Conservation (phyloP, 108 stramenopile species). For the Cyclotella baltica region DNA sequence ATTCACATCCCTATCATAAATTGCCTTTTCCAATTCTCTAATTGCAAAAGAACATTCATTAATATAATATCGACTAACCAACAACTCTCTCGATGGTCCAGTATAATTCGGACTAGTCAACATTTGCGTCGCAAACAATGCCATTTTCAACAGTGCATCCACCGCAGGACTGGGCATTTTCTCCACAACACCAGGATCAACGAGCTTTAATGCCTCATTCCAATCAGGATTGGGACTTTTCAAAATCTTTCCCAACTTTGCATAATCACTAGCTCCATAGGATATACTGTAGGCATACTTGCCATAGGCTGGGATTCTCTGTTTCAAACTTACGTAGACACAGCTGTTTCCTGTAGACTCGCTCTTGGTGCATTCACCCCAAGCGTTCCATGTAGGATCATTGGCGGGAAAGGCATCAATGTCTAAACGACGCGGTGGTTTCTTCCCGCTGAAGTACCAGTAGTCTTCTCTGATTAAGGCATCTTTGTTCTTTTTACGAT, state of each 20-base stretch:
- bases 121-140: slow-evolving; percentile 68
- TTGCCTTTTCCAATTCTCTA: slow-evolving; percentile 50
- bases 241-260: slow-evolving; percentile 51
- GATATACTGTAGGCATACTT: slow-evolving; percentile 69
- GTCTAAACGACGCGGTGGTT: slow-evolving; percentile 63
- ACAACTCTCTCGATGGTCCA: slow-evolving; percentile 60
- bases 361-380: slow-evolving; percentile 64
- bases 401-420: slow-evolving; percentile 55
- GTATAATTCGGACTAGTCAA: slow-evolving; percentile 68
- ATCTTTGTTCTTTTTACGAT: slow-evolving; percentile 73
- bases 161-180: slow-evolving; percentile 59
- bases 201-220: slow-evolving; percentile 50
- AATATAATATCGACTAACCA: slow-evolving; percentile 75
- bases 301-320: slow-evolving; percentile 73
- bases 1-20: slow-evolving; percentile 47
- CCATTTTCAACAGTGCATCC: slow-evolving; percentile 73
- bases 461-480: slow-evolving; percentile 81
- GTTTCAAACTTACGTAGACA: slow-evolving; percentile 76
- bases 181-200: slow-evolving; percentile 35
- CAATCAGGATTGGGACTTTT: slow-evolving; percentile 26
- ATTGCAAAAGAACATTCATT: slow-evolving; percentile 68
- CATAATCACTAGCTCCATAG: slow-evolving; percentile 61
- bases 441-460: slow-evolving; percentile 71
- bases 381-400: slow-evolving; percentile 78
- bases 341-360: slow-evolving; percentile 66